phyloP scores from a whole-genome alignment of 352 stramenopile species.

The Phytophthora niederhauseri region DNA sequence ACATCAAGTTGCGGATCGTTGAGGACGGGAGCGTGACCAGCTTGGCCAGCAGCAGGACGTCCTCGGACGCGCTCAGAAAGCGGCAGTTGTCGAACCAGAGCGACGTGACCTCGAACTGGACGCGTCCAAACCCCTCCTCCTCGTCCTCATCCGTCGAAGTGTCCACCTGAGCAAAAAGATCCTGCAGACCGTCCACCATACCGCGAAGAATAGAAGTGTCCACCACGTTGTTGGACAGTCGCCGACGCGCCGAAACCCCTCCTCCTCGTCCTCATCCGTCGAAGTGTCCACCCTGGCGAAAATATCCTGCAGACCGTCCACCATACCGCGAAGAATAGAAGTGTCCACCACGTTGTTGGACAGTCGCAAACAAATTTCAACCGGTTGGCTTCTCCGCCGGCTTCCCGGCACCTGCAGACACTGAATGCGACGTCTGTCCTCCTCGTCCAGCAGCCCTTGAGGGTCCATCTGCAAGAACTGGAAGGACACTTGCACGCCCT shows the following conservation, averaged over 20 bases:
- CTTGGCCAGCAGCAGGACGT: conserved; percentile 22
- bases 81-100: conserved; percentile 32
- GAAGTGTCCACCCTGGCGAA: background rate
- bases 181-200: conserved; percentile 16
- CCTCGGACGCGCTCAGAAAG: conserved; percentile 23
- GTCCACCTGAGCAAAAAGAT: conserved; percentile 1
- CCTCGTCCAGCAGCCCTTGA: conserved; percentile 4
- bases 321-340: conserved; percentile 23
- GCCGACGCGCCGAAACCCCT: background rate
- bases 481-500: conserved; percentile 25
- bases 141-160: background rate
- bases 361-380: conserved; percentile 28
- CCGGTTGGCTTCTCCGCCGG: background rate
- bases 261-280: background rate
- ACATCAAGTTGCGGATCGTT: conserved; percentile 23
- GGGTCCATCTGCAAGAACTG: conserved; percentile 26
- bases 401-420: background rate
- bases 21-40: conserved; percentile 28
- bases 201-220: conserved; percentile 24
- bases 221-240: conserved; percentile 19
- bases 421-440: conserved; percentile 19
- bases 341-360: conserved; percentile 22
- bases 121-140: background rate
- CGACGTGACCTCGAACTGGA: conserved; percentile 27
- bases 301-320: conserved; percentile 11